Evolutionary conservation across 1,284 basidiomycete genomes (phyloP).

Genomic region (Laetiporus sulphureus): DNA sequence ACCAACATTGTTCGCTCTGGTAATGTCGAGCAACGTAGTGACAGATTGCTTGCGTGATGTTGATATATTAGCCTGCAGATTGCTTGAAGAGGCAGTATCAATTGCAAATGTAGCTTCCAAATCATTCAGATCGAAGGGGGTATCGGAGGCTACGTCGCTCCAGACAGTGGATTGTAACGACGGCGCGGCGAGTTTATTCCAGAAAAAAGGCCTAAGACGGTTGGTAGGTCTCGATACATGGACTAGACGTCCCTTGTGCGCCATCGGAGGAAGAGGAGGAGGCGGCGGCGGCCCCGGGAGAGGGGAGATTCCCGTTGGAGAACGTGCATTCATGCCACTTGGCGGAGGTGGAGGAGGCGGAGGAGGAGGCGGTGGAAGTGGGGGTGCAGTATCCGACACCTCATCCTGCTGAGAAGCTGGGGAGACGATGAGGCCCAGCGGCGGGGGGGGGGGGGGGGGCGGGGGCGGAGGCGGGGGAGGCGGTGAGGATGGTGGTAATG

Average conservation of each 20-base stretch:
- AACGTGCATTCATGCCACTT: constrained; percentile 17
- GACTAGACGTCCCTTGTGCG: constrained; percentile 27
- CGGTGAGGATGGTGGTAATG: constrained; percentile 7
- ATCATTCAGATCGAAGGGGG: constrained; percentile 58
- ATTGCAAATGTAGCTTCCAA: constrained; percentile 71
- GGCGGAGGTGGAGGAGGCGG: constrained; percentile 18
- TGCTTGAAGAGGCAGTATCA: constrained; percentile 37
- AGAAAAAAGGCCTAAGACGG: constrained; percentile 83
- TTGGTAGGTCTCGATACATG: constrained; percentile 38
- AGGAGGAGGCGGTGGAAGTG: constrained; percentile 12
- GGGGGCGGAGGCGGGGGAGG: constrained; percentile 10
- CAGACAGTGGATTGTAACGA: constrained; percentile 58
- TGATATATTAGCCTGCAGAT: constrained; percentile 34
- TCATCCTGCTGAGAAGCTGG: background rate
- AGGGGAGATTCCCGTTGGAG: constrained; percentile 18
- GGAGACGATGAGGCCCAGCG: constrained; percentile 8
- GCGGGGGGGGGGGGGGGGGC: constrained; percentile 13
- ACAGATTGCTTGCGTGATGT: constrained; percentile 52
- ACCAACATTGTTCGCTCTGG: constrained; percentile 83
- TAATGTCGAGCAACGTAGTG: constrained; percentile 72
- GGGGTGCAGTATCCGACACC: constrained; percentile 3
- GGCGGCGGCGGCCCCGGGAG: constrained; percentile 21
- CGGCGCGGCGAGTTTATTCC: constrained; percentile 67
- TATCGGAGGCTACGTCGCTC: constrained; percentile 44
- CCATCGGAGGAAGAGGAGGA: constrained; percentile 27